A percentile compares a stretch with the other conserved stretches of the same genome.
These are phyloP conservation scores for Rhizopogon roseolus DNA, from an alignment of 768 basidiomycete species.

Conservation along the genomic window DNA sequence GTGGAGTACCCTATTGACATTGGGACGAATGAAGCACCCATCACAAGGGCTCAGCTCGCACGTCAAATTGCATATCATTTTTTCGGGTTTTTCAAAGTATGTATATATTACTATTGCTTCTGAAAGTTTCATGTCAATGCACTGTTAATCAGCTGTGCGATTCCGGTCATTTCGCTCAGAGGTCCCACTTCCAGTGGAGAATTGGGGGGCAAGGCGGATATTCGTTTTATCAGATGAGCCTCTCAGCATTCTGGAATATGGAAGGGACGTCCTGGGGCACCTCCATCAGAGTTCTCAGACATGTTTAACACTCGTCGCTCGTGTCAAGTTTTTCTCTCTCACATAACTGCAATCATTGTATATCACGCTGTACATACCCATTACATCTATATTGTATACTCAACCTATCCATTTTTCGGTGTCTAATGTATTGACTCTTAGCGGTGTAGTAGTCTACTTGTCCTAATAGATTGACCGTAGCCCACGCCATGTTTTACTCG, in stretches of 20 bases:
- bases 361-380: not conserved
- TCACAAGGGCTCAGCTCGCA: conserved; percentile 5
- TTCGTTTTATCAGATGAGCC: conserved; percentile 3
- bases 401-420: not conserved
- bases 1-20: conserved; percentile 2
- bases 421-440: not conserved
- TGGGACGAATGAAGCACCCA: not conserved
- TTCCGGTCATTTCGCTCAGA: not conserved
- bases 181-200: not conserved
- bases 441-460: no score
- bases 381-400: not conserved
- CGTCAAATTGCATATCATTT: conserved; percentile 5
- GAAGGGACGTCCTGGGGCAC: conserved; percentile 3
- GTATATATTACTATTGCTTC: not conserved
- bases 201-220: conserved; percentile 1
- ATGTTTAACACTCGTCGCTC: not conserved
- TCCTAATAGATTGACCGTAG: no score
- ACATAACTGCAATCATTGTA: not conserved
- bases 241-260: conserved; percentile 7
- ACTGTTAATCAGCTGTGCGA: not conserved
- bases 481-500: no score
- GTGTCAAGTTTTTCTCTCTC: not conserved
- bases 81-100: conserved; percentile 3
- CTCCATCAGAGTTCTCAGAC: conserved; percentile 4
- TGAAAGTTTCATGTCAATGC: not conserved